These are phyloP conservation scores for Sherardia arvensis DNA, from an alignment of 257 asterid species.

Conservation along the genomic window DNA sequence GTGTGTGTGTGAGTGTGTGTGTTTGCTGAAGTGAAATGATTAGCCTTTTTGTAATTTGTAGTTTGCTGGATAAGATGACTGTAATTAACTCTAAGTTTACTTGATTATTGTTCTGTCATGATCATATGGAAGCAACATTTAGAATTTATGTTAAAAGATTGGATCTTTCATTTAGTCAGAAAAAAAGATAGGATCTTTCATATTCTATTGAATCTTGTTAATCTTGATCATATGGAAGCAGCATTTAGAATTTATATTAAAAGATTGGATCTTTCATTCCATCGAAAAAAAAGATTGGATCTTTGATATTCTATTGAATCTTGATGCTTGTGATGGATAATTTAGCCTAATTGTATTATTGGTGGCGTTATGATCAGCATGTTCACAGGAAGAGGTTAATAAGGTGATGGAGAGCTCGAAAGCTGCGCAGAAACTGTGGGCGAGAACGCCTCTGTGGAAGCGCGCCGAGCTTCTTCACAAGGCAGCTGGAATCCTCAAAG, in stretches of 20 bases:
- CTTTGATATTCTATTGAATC: not conserved
- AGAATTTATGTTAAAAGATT: no score
- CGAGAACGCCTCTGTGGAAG: slow-evolving; percentile 88
- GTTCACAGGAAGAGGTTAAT: slow-evolving; percentile 94
- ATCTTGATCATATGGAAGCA: not conserved
- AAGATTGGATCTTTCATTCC: not conserved
- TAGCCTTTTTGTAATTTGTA: not conserved
- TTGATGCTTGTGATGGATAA: not conserved
- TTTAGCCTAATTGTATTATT: not conserved
- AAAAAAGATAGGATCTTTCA: not conserved
- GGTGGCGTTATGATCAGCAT: slow-evolving; percentile 39
- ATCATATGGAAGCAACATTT: not conserved
- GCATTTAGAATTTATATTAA: not conserved
- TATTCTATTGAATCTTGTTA: not conserved
- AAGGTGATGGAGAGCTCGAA: slow-evolving; percentile 73
- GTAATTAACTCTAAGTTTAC: not conserved
- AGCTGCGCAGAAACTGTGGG: slow-evolving; percentile 79
- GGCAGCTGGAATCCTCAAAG: slow-evolving; percentile 92
- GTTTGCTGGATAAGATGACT: not conserved
- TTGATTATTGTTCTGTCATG: not conserved
- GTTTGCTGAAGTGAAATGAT: not conserved
- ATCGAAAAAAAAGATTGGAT: no score
- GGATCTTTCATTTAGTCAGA: not conserved
- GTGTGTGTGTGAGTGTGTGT: not conserved
- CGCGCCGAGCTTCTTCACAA: slow-evolving; percentile 97